These are phyloP conservation scores for Eutrema heterophyllum DNA, from an alignment of 345 rosid genomes.

Conservation along the genomic window DNA sequence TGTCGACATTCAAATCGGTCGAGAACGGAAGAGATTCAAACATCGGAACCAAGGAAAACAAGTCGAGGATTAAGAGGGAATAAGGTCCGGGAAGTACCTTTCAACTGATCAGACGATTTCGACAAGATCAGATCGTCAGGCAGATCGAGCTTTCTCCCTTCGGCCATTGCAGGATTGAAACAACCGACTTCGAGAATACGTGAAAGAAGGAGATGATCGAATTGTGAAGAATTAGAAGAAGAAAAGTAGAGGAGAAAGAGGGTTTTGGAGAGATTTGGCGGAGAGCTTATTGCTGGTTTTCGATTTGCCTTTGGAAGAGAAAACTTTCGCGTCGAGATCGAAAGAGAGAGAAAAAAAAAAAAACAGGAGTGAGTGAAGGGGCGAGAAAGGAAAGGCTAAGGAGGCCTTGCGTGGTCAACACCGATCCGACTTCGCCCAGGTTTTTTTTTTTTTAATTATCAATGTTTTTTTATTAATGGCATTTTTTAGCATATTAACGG, in stretches of 20 bases:
- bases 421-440: background rate
- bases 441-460: background rate
- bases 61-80: background rate
- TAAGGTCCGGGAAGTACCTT: slow-evolving; percentile 34
- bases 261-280: slow-evolving; percentile 7
- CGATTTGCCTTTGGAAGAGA: slow-evolving; percentile 25
- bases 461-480: background rate
- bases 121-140: slow-evolving; percentile 74
- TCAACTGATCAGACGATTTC: slow-evolving; percentile 54
- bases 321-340: slow-evolving; percentile 10
- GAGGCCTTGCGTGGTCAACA: slow-evolving; percentile 5
- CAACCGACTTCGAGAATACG: background rate
- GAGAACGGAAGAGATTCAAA: slow-evolving; percentile 4
- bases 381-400: slow-evolving; percentile 18
- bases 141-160: slow-evolving; percentile 63
- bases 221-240: background rate
- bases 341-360: slow-evolving; percentile 2
- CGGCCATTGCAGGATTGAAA: slow-evolving; percentile 47
- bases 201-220: background rate
- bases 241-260: background rate
- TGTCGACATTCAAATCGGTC: slow-evolving; percentile 1
- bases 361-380: slow-evolving; percentile 7
- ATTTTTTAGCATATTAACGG: no score
- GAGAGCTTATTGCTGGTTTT: slow-evolving; percentile 26
- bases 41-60: background rate